Evolutionary conservation across 169 alveolate genomes (phyloP).

Genomic region (Eimeria acervulina): DNA sequence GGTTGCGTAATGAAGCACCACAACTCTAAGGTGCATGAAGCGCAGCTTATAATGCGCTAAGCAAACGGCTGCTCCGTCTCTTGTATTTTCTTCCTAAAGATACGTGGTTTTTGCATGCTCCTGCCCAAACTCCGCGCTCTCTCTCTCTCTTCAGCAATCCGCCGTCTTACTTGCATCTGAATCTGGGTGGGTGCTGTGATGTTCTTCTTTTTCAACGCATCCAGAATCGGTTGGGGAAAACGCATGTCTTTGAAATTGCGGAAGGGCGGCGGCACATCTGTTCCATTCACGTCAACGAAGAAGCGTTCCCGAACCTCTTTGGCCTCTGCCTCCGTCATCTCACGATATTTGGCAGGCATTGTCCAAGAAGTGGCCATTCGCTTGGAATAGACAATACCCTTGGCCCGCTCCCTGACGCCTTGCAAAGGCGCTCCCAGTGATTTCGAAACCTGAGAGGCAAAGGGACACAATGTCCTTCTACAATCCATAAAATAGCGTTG

Average conservation of each 20-base stretch:
- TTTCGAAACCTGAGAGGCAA: slow-evolving; percentile 83
- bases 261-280: slow-evolving; percentile 96
- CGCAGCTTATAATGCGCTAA: neutral
- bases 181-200: slow-evolving; percentile 96
- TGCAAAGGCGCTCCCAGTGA: slow-evolving; percentile 88
- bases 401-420: slow-evolving; percentile 87
- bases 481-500: too few species aligned
- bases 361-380: slow-evolving; percentile 80
- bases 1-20: neutral
- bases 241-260: slow-evolving; percentile 95
- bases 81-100: neutral
- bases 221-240: slow-evolving; percentile 93
- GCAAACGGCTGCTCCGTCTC: neutral
- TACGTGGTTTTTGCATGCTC: neutral
- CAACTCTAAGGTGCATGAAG: neutral
- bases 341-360: slow-evolving; percentile 78
- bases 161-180: slow-evolving; percentile 90
- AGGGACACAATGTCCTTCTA: neutral
- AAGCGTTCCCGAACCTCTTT: slow-evolving; percentile 85
- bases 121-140: neutral
- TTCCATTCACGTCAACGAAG: slow-evolving; percentile 93
- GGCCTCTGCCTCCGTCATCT: slow-evolving; percentile 85
- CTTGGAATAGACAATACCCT: slow-evolving; percentile 86
- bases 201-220: slow-evolving; percentile 92
- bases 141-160: neutral